Evolutionary conservation across 1,284 basidiomycete genomes (phyloP).

Genomic region (Rhodotorula sp.): DNA sequence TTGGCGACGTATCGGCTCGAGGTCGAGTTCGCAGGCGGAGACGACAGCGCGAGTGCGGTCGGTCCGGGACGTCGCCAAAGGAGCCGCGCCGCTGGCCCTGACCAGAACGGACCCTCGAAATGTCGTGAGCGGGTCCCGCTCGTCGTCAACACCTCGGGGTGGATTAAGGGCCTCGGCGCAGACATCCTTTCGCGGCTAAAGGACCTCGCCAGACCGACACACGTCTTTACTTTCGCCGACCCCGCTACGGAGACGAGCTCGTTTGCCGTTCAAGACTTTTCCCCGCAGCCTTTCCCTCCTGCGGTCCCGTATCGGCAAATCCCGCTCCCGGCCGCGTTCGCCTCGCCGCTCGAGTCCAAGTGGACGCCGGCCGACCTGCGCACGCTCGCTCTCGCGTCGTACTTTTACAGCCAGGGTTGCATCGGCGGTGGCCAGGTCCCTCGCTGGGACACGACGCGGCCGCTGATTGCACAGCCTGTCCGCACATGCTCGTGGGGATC

Average conservation of each 20-base stretch:
- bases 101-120: slow-evolving; percentile 2
- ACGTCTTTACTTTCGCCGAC: slow-evolving; percentile 60
- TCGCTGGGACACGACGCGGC: slow-evolving; percentile 67
- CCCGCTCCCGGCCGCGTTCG: slow-evolving; percentile 45
- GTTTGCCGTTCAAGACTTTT: slow-evolving; percentile 6
- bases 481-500: slow-evolving; percentile 62
- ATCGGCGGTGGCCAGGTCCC: slow-evolving; percentile 14
- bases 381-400: slow-evolving; percentile 70
- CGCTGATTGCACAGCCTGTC: slow-evolving; percentile 67
- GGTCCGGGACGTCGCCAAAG: too few species aligned
- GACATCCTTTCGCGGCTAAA: slow-evolving; percentile 74
- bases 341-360: slow-evolving; percentile 55
- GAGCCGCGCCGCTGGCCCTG: not conserved
- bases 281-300: not conserved
- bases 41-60: too few species aligned
- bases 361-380: slow-evolving; percentile 68
- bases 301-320: slow-evolving; percentile 37
- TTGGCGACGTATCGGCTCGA: slow-evolving; percentile 70
- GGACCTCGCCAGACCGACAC: slow-evolving; percentile 62
- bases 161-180: slow-evolving; percentile 89
- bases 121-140: slow-evolving; percentile 58
- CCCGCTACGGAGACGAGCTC: not conserved
- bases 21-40: slow-evolving; percentile 54
- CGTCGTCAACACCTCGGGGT: slow-evolving; percentile 94
- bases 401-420: slow-evolving; percentile 70